phyloP scores from a whole-genome alignment of 768 basidiomycete genomes.

The Pleurotus platypus region DNA sequence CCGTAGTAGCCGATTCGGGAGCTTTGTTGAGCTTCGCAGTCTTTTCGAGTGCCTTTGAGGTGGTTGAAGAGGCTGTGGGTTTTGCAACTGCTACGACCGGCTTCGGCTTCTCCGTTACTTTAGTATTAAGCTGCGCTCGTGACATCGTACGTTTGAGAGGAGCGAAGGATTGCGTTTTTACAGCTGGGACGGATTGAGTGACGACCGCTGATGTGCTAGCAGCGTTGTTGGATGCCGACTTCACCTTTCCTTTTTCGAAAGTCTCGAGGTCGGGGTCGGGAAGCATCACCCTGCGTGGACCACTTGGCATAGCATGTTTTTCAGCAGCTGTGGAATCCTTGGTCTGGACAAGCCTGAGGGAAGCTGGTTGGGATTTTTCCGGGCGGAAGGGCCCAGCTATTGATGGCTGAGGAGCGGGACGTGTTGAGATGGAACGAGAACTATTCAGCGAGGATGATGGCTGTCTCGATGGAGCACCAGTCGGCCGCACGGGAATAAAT shows the following conservation, averaged over 20 bases:
- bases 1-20: not conserved
- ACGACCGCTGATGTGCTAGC: not conserved
- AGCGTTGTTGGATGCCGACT: not conserved
- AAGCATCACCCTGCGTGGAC: constrained; percentile 1
- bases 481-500: constrained; percentile 23
- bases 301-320: constrained; percentile 3
- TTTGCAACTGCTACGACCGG: not conserved
- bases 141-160: constrained; percentile 3
- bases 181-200: not conserved
- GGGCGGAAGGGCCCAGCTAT: constrained; percentile 2
- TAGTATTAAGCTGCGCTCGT: not conserved
- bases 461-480: constrained; percentile 2
- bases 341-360: not conserved
- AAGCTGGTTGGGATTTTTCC: not conserved
- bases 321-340: not conserved
- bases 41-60: not conserved
- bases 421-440: constrained; percentile 11
- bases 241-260: not conserved
- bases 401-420: constrained; percentile 1
- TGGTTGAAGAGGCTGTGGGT: not conserved
- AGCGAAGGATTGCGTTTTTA: not conserved
- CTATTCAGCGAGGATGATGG: constrained; percentile 13
- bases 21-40: not conserved
- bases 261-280: not conserved
- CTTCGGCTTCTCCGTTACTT: constrained; percentile 1